Conservation (phyloP, 768 basidiomycete genomes). For the Piloderma croceum region DNA sequence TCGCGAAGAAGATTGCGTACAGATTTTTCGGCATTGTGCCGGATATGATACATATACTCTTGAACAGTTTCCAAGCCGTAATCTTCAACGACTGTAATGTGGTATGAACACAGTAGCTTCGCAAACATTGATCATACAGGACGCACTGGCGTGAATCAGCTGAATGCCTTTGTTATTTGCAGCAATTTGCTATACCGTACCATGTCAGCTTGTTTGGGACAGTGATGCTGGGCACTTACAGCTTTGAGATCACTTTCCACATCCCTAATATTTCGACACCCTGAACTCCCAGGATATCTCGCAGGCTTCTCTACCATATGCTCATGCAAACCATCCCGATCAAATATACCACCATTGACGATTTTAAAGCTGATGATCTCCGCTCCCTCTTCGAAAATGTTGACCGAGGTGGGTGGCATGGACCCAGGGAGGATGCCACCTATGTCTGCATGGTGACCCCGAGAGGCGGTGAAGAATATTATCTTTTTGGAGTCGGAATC, state of each 20-base stretch:
- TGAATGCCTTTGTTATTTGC: conserved; percentile 91
- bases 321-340: conserved; percentile 65
- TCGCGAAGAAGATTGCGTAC: conserved; percentile 78
- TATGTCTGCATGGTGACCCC: conserved; percentile 93
- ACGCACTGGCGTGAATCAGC: conserved; percentile 15
- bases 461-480: conserved; percentile 89
- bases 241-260: conserved; percentile 92
- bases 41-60: conserved; percentile 90
- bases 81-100: conserved; percentile 67
- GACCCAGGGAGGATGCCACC: conserved; percentile 90
- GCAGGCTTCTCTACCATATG: conserved; percentile 81
- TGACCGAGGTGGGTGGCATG: conserved; percentile 92
- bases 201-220: conserved; percentile 2
- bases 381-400: conserved; percentile 91
- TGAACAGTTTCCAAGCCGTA: conserved; percentile 84
- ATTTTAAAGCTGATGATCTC: conserved; percentile 90
- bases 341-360: conserved; percentile 76
- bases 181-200: conserved; percentile 69
- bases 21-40: conserved; percentile 79
- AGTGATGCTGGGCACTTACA: conserved; percentile 36
- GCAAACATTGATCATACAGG: conserved; percentile 7
- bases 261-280: conserved; percentile 80
- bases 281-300: conserved; percentile 78
- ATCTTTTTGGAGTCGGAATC: conserved; percentile 56
- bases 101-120: too few relatives aligned